Evolutionary conservation across 169 alveolate genomes (phyloP).

Genomic region (Plasmodium gaboni): DNA sequence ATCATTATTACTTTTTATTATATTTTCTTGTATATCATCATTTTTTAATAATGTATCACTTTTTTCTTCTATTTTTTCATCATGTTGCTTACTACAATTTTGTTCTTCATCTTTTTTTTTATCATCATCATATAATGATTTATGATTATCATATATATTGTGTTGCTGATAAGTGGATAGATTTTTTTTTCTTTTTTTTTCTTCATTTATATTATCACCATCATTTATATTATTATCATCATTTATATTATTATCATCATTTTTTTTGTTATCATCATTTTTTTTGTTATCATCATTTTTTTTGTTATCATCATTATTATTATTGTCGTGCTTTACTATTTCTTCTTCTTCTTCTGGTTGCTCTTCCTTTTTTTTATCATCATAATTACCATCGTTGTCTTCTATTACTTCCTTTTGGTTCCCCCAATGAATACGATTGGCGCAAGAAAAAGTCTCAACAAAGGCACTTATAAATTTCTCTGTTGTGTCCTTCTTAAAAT

Average conservation of each 20-base stretch:
- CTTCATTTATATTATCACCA: conserved; percentile 10
- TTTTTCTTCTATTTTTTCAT: too few relatives aligned
- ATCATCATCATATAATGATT: too few relatives aligned
- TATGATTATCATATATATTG: too few relatives aligned
- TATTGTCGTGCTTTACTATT: neutral
- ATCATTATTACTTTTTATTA: too few relatives aligned
- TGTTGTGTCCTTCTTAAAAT: conserved; percentile 42
- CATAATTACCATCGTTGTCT: neutral
- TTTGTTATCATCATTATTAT: neutral
- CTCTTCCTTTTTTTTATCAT: neutral
- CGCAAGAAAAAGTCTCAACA: conserved; percentile 29
- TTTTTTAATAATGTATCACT: too few relatives aligned
- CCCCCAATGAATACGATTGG: neutral
- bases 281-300: neutral
- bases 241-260: neutral
- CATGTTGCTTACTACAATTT: too few relatives aligned
- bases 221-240: neutral
- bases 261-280: neutral
- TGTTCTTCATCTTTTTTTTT: too few relatives aligned
- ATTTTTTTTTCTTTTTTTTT: neutral
- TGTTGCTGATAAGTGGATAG: too few relatives aligned
- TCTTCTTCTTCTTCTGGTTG: neutral
- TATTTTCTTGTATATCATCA: too few relatives aligned
- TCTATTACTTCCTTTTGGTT: neutral
- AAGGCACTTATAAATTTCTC: conserved; percentile 41